Conservation (phyloP, 768 basidiomycete genomes). For the Pholiota conissans region DNA sequence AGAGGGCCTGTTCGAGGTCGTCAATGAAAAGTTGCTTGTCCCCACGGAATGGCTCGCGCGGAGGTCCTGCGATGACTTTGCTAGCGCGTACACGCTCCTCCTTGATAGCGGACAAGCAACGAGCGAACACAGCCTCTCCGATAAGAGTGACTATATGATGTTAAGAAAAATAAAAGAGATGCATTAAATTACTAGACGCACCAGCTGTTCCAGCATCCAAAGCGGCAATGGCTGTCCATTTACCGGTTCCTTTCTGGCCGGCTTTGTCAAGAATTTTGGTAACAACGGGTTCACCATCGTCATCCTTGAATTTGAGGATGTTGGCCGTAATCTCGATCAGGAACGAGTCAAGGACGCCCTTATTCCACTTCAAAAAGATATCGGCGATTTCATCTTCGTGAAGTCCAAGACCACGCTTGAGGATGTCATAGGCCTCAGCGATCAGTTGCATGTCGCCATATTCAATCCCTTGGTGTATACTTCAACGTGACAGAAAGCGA, state of each 20-base stretch:
- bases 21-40: conserved; percentile 99
- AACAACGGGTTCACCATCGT: conserved; percentile 89
- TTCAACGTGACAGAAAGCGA: conserved; percentile 7
- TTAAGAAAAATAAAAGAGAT: conserved; percentile 12
- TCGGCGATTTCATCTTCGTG: conserved; percentile 87
- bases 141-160: conserved; percentile 99
- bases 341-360: conserved; percentile 99
- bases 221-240: conserved; percentile 98
- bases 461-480: conserved; percentile 79
- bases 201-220: conserved; percentile 90
- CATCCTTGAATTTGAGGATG: conserved; percentile 96
- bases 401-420: conserved; percentile 92
- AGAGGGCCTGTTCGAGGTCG: conserved; percentile 98
- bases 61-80: conserved; percentile 87
- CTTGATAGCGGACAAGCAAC: conserved; percentile 97
- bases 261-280: conserved; percentile 94
- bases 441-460: conserved; percentile 99
- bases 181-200: conserved; percentile 31
- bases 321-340: conserved; percentile 97
- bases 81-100: conserved; percentile 92
- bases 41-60: conserved; percentile 91
- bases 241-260: conserved; percentile 99
- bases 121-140: conserved; percentile 98
- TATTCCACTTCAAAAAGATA: conserved; percentile 96
- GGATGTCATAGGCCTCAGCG: conserved; percentile 97